Base-by-base conservation (phyloP, 176 grass and related monocot species). In the bread wheat (Triticum aestivum) region DNA sequence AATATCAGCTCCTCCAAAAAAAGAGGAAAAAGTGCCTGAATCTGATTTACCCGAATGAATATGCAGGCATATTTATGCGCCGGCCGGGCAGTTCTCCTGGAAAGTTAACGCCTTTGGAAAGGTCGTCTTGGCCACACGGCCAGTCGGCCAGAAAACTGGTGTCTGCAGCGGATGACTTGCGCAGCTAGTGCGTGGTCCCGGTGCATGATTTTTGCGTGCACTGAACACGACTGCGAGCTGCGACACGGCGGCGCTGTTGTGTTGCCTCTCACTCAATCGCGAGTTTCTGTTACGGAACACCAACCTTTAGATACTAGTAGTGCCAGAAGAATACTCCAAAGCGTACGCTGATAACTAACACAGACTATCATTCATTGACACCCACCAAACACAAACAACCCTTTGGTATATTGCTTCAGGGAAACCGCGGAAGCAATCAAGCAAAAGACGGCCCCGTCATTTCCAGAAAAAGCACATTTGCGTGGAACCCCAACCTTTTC, bases 191-290 rank as follows among this genome's bases (percentile, higher is more conserved):
- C 13, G 26, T 12, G 63, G 79, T 26, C 63, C 72, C 7, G 18
- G 32, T 18, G 26, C 56, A 69, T 17, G 42, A 69, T 44, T 65
- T 80, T 85, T 58, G 87, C 76, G 76, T 85, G 87, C 82, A 85
- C 42, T 80, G 56, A 5, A 80, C 66, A 73, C 3, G 65, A 30
- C 52, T 51, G 65, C 86, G 58, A 23, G 14, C 14, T 17, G 49
- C 18, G 69, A 15, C 27, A 38, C 56, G 7, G 59, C 14, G n/a
- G 20, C 17, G 47, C 51, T 17, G 5, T 52, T 52, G 49, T 52
- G 61, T 32, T 82, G 56, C 65, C 75, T 84, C 83, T 9, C 81
- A 79, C 67, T 65, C 75, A 66, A n/a, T 41, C 32, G 34, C 30
- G 56, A 79, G 39, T 42, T 32, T 33, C 7, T n/a, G 24, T 37